Conservation (phyloP, 495 filamentous ascomycete species). For the Annulohypoxylon moriforme region DNA sequence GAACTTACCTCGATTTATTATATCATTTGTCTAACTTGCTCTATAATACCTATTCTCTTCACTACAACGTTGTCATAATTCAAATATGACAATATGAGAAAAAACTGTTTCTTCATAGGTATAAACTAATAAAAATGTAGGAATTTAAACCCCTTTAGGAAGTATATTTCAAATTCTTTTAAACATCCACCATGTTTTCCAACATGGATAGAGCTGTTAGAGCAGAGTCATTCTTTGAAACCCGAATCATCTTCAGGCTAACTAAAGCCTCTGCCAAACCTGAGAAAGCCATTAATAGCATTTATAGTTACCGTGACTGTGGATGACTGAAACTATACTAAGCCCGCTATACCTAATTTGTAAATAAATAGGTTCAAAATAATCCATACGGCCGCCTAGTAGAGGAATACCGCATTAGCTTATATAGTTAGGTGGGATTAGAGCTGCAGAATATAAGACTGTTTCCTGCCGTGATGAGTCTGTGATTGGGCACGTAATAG, state of each 20-base stretch:
- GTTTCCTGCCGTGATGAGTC: conserved; percentile 31
- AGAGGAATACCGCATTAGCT: conserved; percentile 21
- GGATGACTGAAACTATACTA: background rate
- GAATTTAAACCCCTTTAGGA: background rate
- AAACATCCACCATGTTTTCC: background rate
- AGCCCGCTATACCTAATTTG: background rate
- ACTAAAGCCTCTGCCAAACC: background rate
- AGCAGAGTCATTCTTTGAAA: background rate
- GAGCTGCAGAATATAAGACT: conserved; percentile 17
- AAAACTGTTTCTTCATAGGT: too few species aligned
- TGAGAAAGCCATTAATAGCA: background rate
- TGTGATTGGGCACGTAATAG: conserved; percentile 22
- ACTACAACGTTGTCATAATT: background rate
- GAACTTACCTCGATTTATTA: background rate
- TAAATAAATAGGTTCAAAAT: background rate
- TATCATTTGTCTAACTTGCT: background rate
- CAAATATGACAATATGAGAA: too few species aligned
- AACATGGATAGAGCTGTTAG: background rate
- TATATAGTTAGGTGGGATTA: conserved; percentile 22
- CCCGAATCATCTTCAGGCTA: background rate
- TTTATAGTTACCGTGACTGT: background rate
- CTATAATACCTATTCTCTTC: background rate
- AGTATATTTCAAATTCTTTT: background rate
- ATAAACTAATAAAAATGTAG: too few species aligned
- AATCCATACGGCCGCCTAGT: background rate